Evolutionary conservation across 768 basidiomycete genomes (phyloP).

Genomic region (Leccinum ochraceum): DNA sequence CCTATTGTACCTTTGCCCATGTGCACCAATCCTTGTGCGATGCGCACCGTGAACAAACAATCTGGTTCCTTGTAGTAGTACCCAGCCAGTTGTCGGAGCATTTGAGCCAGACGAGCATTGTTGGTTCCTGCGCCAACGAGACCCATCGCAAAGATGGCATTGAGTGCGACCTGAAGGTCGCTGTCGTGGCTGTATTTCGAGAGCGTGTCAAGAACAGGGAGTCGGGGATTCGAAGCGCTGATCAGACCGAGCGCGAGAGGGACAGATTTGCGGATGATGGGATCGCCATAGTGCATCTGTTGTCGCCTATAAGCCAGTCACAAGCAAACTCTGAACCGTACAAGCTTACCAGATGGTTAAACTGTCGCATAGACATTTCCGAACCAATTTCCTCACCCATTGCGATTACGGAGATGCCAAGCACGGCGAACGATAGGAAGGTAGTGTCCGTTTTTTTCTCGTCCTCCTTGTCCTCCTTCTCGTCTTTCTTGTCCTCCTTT

Average conservation of each 20-base stretch:
- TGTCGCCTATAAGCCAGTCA: slow-evolving; percentile 16
- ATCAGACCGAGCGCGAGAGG: slow-evolving; percentile 95
- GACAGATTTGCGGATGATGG: slow-evolving; percentile 85
- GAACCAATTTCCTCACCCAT: slow-evolving; percentile 99
- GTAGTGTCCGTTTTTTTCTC: slow-evolving; percentile 64
- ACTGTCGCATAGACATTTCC: slow-evolving; percentile 96
- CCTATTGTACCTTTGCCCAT: slow-evolving; percentile 99
- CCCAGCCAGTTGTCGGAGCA: slow-evolving; percentile 95
- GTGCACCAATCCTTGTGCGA: slow-evolving; percentile 96
- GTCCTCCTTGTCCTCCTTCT: slow-evolving; percentile 64
- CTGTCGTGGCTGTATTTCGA: slow-evolving; percentile 99
- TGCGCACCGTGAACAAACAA: slow-evolving; percentile 92
- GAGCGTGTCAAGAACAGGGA: slow-evolving; percentile 92
- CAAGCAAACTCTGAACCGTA: background rate
- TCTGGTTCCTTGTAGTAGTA: slow-evolving; percentile 99
- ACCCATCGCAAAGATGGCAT: slow-evolving; percentile 99
- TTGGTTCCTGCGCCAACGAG: slow-evolving; percentile 98
- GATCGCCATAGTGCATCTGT: slow-evolving; percentile 99
- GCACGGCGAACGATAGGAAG: slow-evolving; percentile 89
- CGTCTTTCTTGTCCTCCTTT: slow-evolving; percentile 48
- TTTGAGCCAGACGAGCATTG: slow-evolving; percentile 95
- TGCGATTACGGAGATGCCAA: slow-evolving; percentile 91
- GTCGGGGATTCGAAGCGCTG: slow-evolving; percentile 93
- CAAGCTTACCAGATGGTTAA: slow-evolving; percentile 86
- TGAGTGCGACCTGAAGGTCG: slow-evolving; percentile 93